Evolutionary conservation across 371 early-diverging fungal species (phyloP), one percentile per base, ranked within the genome.

Genomic region (Gilbertella persicaria): DNA sequence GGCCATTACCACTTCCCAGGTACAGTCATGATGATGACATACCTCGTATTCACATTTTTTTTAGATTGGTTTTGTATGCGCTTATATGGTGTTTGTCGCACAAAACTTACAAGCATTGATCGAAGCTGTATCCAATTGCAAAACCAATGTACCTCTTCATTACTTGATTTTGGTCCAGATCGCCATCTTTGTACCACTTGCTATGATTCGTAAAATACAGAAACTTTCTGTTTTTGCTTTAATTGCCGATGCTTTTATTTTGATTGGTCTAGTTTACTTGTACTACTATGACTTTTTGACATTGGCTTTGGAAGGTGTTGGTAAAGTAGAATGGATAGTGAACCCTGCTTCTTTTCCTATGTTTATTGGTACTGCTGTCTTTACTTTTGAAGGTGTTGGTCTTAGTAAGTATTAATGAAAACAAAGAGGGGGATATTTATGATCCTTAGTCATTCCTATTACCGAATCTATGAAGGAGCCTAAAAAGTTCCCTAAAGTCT

Each of bases 341-440:
- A 92, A 92, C 63, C 46, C 70, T 24, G 73, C 78, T 26, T 81
- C 84, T 6, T 91, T 91, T 66, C 80, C 90, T 2, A 65, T 94
- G 57, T 91, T 91, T 62, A 84, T 94, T 50, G 95, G 95, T 36
- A 93, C 93, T 13, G 90, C 93, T 45, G 86, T 93, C 28, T 94
- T 90, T 66, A 89, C 93, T 0, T 94, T 88, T 55, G 95, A 94
- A 72, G 95, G 95, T 26, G 89, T 93, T 64, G 91, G 94, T 42
- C 62, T 93, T 30, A 81, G 78, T 75, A 71, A 54, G 71, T n/a
- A 21, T 30, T 12, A 40, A 14, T 51, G 19, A 24, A 43, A 13
- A 19, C 9, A 48, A 38, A 46, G 12, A 69, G 14, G 29, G 46
- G 26, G 14, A 44, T 44, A 14, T 47, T 26, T 36, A 33, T 40